A percentile compares a stretch with the other conserved stretches of the same genome.
Conservation (phyloP, 768 basidiomycete genomes). For the Crucibulum laeve region DNA sequence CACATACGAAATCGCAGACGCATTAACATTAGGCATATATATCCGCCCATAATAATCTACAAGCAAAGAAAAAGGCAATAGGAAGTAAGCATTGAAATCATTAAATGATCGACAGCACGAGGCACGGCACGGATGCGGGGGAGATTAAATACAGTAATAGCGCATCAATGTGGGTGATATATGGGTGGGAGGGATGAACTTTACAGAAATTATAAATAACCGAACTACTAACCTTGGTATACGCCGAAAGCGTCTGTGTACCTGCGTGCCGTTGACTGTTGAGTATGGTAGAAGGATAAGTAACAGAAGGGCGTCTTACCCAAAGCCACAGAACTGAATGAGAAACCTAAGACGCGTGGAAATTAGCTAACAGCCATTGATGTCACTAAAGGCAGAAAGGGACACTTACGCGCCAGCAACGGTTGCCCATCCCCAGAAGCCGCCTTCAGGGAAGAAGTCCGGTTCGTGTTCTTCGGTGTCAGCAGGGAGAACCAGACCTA, state of each 20-base stretch:
- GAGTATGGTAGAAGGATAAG: not conserved
- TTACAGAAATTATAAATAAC: too few relatives aligned
- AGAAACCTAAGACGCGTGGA: constrained; percentile 27
- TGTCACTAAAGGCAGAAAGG: not conserved
- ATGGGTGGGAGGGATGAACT: too few relatives aligned
- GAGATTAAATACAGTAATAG: too few relatives aligned
- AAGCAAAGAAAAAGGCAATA: too few relatives aligned
- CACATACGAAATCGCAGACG: constrained; percentile 35
- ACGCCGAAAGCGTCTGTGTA: constrained; percentile 36
- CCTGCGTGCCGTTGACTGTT: constrained; percentile 12
- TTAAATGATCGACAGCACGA: too few relatives aligned
- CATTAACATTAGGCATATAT: constrained; percentile 28
- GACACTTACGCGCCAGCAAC: not conserved
- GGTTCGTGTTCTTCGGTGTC: too few relatives aligned
- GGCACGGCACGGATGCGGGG: too few relatives aligned
- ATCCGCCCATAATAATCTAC: constrained; percentile 34
- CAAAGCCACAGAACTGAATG: constrained; percentile 32
- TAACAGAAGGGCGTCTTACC: constrained; percentile 15
- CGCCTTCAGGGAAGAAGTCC: too few relatives aligned
- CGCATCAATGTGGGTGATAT: too few relatives aligned
- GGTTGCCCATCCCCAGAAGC: constrained; percentile 1
- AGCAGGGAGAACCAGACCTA: too few relatives aligned
- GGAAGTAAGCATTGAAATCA: not conserved
- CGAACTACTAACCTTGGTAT: constrained; percentile 42
- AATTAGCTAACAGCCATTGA: not conserved